phyloP scores from a whole-genome alignment of 768 basidiomycete genomes.

The Clathrus columnatus region DNA sequence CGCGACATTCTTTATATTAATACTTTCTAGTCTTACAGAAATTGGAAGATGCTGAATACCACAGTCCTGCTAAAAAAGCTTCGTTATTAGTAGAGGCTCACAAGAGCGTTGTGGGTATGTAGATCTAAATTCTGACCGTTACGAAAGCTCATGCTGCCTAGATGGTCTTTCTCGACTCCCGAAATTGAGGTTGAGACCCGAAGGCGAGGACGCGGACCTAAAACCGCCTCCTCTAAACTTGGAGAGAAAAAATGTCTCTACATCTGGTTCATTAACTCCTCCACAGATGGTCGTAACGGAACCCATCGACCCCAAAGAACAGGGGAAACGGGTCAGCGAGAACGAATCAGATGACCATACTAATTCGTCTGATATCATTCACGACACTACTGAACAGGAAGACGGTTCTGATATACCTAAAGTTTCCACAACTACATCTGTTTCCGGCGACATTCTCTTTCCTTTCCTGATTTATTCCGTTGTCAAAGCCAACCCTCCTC shows the following conservation, averaged over 20 bases:
- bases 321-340: not conserved
- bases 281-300: not conserved
- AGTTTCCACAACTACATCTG: conserved; percentile 29
- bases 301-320: not conserved
- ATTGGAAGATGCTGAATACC: conserved; percentile 35
- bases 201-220: conserved; percentile 30
- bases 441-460: conserved; percentile 83
- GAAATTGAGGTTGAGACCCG: conserved; percentile 63
- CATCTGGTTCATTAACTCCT: not conserved
- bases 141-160: conserved; percentile 20
- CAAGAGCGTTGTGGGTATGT: conserved; percentile 75
- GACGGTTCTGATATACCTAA: not conserved
- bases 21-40: conserved; percentile 38
- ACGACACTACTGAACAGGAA: not conserved
- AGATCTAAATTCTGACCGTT: not conserved
- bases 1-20: conserved; percentile 16
- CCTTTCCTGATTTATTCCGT: conserved; percentile 92
- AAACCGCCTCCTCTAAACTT: conserved; percentile 14
- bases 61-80: conserved; percentile 72
- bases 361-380: not conserved
- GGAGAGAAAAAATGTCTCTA: not conserved
- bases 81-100: conserved; percentile 76
- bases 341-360: not conserved
- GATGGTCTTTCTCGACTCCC: conserved; percentile 72
- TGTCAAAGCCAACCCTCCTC: conserved; percentile 84